Evolutionary conservation across 495 filamentous ascomycete genomes (phyloP).

Genomic region (Hypoxylon crocopeplum): DNA sequence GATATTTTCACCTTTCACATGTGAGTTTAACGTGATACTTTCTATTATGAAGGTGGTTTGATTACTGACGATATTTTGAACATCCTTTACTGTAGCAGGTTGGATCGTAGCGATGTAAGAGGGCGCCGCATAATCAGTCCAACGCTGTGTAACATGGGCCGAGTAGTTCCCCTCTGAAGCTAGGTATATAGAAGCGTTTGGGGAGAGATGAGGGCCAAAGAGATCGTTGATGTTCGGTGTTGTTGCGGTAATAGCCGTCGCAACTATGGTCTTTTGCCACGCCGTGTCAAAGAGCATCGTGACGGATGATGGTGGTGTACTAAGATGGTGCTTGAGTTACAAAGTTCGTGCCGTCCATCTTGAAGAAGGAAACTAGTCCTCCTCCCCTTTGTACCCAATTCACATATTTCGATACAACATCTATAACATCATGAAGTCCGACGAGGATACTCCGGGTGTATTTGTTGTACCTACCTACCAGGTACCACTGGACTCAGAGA

Average conservation of each 20-base stretch:
- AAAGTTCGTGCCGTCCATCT: no score
- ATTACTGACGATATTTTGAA: slow-evolving; percentile 36
- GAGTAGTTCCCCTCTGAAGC: slow-evolving; percentile 7
- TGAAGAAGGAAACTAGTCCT: not conserved
- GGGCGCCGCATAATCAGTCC: slow-evolving; percentile 23
- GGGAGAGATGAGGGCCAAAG: slow-evolving; percentile 12
- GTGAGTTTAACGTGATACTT: not conserved
- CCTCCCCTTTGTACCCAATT: not conserved
- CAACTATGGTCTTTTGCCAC: not conserved
- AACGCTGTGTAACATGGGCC: not conserved
- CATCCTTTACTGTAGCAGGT: slow-evolving; percentile 37
- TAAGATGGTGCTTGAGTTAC: not conserved
- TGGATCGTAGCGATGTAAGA: slow-evolving; percentile 40
- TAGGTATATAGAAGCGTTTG: slow-evolving; percentile 3
- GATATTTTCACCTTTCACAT: slow-evolving; percentile 10
- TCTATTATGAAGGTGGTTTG: not conserved
- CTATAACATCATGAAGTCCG: slow-evolving; percentile 2
- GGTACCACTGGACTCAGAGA: no score
- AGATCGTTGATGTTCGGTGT: slow-evolving; percentile 1
- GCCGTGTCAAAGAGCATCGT: not conserved
- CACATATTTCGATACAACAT: not conserved
- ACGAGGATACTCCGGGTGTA: not conserved
- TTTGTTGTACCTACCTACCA: no score
- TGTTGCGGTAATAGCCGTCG: not conserved
- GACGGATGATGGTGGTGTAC: not conserved